phyloP scores from a whole-genome alignment of 2,329 filamentous ascomycete genomes.

The Botrytis hyacinthi region DNA sequence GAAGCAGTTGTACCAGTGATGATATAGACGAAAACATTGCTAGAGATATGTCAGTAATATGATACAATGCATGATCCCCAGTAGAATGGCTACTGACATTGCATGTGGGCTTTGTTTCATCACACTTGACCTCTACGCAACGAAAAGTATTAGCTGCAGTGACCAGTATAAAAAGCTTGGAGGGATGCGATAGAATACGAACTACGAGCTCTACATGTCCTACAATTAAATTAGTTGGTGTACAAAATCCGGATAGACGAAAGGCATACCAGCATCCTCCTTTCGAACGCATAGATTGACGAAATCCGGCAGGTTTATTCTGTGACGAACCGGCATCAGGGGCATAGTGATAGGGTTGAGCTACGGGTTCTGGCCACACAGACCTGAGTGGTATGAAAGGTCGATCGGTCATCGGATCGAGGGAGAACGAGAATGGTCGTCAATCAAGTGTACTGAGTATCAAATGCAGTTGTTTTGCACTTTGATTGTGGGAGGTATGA shows the following conservation, averaged over 20 bases:
- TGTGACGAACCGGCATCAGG: not conserved
- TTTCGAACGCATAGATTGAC: not conserved
- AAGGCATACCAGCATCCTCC: conserved; percentile 10
- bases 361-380: not conserved
- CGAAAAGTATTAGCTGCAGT: not conserved
- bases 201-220: conserved; percentile 20
- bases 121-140: conserved; percentile 17
- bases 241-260: not conserved
- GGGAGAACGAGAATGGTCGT: not conserved
- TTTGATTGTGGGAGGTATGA: not conserved
- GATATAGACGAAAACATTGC: not conserved
- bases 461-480: not conserved
- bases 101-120: conserved; percentile 2
- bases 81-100: not conserved
- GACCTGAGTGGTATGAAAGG: too few species aligned
- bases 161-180: not conserved
- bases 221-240: not conserved
- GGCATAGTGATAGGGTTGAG: not conserved
- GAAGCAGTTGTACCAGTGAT: not conserved
- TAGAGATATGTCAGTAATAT: not conserved
- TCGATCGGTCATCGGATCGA: not conserved
- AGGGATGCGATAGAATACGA: not conserved
- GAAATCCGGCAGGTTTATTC: not conserved
- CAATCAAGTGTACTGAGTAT: too few species aligned
- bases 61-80: not conserved